A percentile compares a stretch with the other conserved stretches of the same genome.
These are phyloP conservation scores for Acarospora socialis DNA, from an alignment of 2,329 filamentous ascomycete species.

Conservation along the genomic window DNA sequence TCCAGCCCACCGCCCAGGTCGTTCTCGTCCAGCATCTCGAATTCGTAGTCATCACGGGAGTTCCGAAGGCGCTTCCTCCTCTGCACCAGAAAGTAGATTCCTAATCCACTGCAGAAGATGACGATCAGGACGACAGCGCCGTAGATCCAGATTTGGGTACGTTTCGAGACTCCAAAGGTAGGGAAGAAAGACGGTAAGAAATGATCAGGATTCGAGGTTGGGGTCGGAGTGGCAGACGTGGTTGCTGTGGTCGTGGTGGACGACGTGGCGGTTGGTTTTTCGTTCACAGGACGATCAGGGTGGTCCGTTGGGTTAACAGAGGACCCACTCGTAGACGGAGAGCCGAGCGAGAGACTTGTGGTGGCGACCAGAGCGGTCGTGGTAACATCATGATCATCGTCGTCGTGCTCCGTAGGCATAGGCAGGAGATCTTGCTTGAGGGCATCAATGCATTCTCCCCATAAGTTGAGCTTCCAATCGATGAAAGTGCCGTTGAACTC, in stretches of 20 bases:
- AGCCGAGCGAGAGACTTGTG: slow-evolving; percentile 41
- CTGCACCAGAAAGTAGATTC: slow-evolving; percentile 67
- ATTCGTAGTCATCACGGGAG: slow-evolving; percentile 75
- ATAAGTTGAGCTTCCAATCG: slow-evolving; percentile 89
- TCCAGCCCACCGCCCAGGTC: slow-evolving; percentile 38
- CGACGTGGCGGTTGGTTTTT: slow-evolving; percentile 35
- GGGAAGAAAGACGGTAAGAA: slow-evolving; percentile 78
- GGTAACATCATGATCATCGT: slow-evolving; percentile 62
- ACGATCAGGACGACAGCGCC: slow-evolving; percentile 73
- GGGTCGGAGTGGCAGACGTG: slow-evolving; percentile 14
- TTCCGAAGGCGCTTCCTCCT: slow-evolving; percentile 60
- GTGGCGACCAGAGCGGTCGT: slow-evolving; percentile 44
- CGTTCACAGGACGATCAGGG: slow-evolving; percentile 48
- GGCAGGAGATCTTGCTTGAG: slow-evolving; percentile 60
- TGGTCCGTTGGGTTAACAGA: slow-evolving; percentile 44
- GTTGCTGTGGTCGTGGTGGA: slow-evolving; percentile 14
- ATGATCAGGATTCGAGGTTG: slow-evolving; percentile 30
- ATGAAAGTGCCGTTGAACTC: slow-evolving; percentile 61
- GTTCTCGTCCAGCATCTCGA: slow-evolving; percentile 80
- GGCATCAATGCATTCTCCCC: slow-evolving; percentile 75
- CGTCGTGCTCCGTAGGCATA: slow-evolving; percentile 68
- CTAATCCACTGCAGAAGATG: slow-evolving; percentile 67
- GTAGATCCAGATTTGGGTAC: slow-evolving; percentile 88
- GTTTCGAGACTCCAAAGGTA: slow-evolving; percentile 74
- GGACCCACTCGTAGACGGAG: slow-evolving; percentile 30